These are phyloP conservation scores for Colletotrichum higginsianum DNA, from an alignment of 2,329 filamentous ascomycete species.

Conservation along the genomic window DNA sequence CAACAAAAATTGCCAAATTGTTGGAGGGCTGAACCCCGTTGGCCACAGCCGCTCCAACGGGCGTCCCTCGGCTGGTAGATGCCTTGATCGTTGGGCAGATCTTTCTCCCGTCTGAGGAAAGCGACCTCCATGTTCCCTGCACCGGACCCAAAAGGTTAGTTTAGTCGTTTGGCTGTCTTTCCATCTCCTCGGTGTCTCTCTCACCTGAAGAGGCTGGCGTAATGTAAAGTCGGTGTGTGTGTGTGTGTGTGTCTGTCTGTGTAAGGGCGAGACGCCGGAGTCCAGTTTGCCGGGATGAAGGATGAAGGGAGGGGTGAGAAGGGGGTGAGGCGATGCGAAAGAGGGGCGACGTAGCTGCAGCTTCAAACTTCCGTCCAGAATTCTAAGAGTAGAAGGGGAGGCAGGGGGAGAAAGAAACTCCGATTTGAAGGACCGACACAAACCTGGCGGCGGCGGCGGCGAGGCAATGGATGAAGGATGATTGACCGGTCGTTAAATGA, in stretches of 20 bases:
- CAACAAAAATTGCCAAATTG: background rate
- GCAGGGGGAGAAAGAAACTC: conserved; percentile 20
- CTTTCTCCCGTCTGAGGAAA: conserved; percentile 18
- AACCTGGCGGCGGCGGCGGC: background rate
- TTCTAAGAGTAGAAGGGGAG: background rate
- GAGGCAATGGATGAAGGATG: no score
- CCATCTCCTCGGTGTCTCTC: background rate
- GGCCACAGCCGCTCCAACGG: conserved; percentile 36
- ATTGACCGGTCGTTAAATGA: background rate
- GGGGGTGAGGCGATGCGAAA: background rate
- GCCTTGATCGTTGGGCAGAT: conserved; percentile 18
- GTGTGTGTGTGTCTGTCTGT: background rate
- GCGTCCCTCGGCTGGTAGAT: conserved; percentile 1
- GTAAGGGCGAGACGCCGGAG: background rate
- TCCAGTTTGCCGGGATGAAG: background rate
- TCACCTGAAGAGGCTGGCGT: background rate
- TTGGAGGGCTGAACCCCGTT: conserved; percentile 20
- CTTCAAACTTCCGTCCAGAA: background rate
- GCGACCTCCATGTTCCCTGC: background rate
- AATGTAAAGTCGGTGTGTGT: conserved; percentile 2
- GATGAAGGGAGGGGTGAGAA: background rate
- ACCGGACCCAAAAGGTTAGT: background rate
- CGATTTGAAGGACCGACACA: conserved; percentile 11
- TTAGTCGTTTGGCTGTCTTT: background rate
- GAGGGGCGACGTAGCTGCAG: conserved; percentile 16